Percentiles rank a stretch among this genome's conserved stretches.
These are phyloP conservation scores for Vaccinium macrocarpon DNA, from an alignment of 148 eudicot genomes.

Conservation along the genomic window DNA sequence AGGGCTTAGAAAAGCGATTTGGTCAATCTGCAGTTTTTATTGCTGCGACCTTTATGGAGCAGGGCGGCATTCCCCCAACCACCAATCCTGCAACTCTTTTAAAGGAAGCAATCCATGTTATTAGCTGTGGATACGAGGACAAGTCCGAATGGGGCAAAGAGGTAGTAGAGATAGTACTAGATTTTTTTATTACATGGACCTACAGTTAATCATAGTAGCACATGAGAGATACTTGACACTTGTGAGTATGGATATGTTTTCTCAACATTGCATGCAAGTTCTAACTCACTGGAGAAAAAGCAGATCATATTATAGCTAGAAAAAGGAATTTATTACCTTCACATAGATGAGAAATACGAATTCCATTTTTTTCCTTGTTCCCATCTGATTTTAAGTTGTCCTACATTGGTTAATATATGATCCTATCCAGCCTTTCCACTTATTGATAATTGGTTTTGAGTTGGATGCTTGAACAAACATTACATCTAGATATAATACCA, in stretches of 20 bases:
- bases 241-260: background rate
- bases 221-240: background rate
- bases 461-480: too few relatives aligned
- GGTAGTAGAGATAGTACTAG: constrained; percentile 36
- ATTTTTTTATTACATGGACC: background rate
- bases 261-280: background rate
- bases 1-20: constrained; percentile 93
- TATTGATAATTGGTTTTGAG: too few relatives aligned
- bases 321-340: background rate
- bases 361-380: background rate
- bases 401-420: too few relatives aligned
- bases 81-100: constrained; percentile 81
- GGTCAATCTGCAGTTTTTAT: constrained; percentile 97
- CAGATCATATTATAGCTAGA: background rate
- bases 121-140: constrained; percentile 95
- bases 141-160: constrained; percentile 99
- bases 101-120: constrained; percentile 97
- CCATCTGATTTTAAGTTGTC: background rate
- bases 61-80: constrained; percentile 87
- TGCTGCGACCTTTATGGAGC: constrained; percentile 94
- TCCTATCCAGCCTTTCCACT: too few relatives aligned
- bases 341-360: background rate
- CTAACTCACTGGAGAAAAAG: background rate
- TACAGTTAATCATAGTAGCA: background rate
- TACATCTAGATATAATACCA: background rate